Evolutionary conservation across 768 basidiomycete genomes (phyloP), one percentile per base, ranked within the genome.

Genomic region (Amanita pallidorosea): DNA sequence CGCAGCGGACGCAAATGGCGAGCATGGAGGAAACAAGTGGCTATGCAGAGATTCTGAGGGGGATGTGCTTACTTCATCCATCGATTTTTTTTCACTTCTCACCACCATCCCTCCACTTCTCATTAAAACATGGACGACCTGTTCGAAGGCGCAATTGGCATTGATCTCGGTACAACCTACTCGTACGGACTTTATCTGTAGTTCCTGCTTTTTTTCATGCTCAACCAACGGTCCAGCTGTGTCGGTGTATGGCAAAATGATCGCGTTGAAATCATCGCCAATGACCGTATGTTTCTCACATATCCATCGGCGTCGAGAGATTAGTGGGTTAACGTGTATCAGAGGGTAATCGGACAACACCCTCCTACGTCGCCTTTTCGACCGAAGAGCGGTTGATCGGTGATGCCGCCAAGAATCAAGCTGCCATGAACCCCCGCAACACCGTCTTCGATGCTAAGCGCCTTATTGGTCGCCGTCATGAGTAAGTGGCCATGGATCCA

Each of bases 231-330:
- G 47, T 61, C 34, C 60, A 95, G 92, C 44, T 98, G 94, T 68
- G 95, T 97, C 61, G 95, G 92, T 75, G 93, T 98, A 64, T 97
- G 94, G 94, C 91, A 95, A 80, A 93, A 96, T 70, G 95, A 98
- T 80, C 92, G 95, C 63, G 94, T 98, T 62, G 94, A 98, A 71
- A 97, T 97, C 76, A 97, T 97, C 67, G 86, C 90, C 74, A 93
- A 93, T 63, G 90, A 93, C 78, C 90, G 87, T 90, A 60, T 69
- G 88, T 75, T 12, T 34, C 40, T 50, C 51, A 48, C 49, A 8
- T 45, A 27, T 18, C 34, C 23, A n/a, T 35, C 0, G 31, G 31
- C 20, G 2, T 47, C 22, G 12, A 49, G 12, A 49, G 46, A 18
- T 49, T n/a, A 47, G 40, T 42, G 50, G 42, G 49, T 56, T 56